Conservation (phyloP, 2,329 filamentous ascomycete genomes). For the Arthroderma uncinatum region DNA sequence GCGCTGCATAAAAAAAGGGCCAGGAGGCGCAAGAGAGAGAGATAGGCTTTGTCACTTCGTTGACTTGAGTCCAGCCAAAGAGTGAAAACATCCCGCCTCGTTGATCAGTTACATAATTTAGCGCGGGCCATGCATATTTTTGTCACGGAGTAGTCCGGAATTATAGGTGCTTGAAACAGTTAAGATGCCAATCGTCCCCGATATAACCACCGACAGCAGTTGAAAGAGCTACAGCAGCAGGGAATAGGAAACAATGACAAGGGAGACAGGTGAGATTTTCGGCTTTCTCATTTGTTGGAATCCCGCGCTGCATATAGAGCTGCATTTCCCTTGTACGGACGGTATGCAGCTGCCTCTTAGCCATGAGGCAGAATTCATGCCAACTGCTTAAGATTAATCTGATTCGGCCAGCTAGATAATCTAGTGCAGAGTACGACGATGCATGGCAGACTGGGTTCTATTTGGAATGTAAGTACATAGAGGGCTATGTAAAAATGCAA, state of each 20-base stretch:
- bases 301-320: not conserved
- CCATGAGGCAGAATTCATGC: not conserved
- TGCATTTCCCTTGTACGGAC: not conserved
- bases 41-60: not conserved
- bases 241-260: not conserved
- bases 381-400: not conserved
- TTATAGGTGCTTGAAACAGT: not conserved
- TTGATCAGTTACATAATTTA: not conserved
- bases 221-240: not conserved
- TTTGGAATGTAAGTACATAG: not conserved
- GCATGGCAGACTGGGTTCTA: not conserved
- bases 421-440: not conserved
- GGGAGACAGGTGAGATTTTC: not conserved
- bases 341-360: not conserved
- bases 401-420: not conserved
- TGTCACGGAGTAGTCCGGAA: not conserved
- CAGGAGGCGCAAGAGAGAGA: no score
- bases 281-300: conserved; percentile 1
- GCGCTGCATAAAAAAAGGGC: not conserved
- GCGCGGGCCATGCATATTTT: not conserved
- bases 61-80: not conserved
- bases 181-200: not conserved
- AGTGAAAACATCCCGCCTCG: not conserved
- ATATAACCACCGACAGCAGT: not conserved
- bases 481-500: not conserved